Evolutionary conservation across 805 yeast genomes (phyloP).

Genomic region (Ogataea polymorpha): DNA sequence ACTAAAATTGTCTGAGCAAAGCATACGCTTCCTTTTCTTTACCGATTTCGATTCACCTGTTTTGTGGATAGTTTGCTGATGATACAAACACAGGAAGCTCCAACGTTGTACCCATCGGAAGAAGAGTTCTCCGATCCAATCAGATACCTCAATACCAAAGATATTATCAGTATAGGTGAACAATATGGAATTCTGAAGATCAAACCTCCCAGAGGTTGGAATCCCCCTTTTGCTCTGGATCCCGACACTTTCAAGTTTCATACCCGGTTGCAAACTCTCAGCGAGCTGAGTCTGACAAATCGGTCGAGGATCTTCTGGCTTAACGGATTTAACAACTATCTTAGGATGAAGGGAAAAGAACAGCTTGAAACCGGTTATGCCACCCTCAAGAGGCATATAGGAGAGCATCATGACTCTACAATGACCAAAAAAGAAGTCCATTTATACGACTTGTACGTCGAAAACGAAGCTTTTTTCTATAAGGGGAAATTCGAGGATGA

Average conservation of each 20-base stretch:
- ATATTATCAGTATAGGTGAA: slow-evolving; percentile 40
- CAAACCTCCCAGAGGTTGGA: slow-evolving; percentile 52
- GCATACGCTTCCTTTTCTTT: slow-evolving; percentile 1
- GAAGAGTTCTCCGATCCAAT: slow-evolving; percentile 51
- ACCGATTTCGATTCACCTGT: neutral
- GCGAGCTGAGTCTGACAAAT: slow-evolving; percentile 60
- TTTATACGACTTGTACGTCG: slow-evolving; percentile 31
- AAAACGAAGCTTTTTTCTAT: slow-evolving; percentile 6
- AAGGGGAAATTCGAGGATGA: slow-evolving; percentile 9
- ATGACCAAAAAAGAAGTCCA: slow-evolving; percentile 16
- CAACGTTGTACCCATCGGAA: slow-evolving; percentile 42
- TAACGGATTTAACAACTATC: slow-evolving; percentile 57
- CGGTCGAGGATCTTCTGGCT: slow-evolving; percentile 61
- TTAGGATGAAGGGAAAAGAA: slow-evolving; percentile 41
- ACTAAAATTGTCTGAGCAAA: slow-evolving; percentile 1
- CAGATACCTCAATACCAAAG: slow-evolving; percentile 41
- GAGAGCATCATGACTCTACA: neutral
- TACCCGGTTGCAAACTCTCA: slow-evolving; percentile 64
- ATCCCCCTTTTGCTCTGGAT: slow-evolving; percentile 55
- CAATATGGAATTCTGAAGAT: slow-evolving; percentile 51
- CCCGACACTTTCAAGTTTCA: slow-evolving; percentile 54
- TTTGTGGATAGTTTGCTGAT: slow-evolving; percentile 10
- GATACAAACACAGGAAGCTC: slow-evolving; percentile 38
- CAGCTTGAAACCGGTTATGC: slow-evolving; percentile 17
- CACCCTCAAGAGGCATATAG: neutral